phyloP scores from a whole-genome alignment of 805 yeast genomes.

The Wickerhamomyces xylosicus region DNA sequence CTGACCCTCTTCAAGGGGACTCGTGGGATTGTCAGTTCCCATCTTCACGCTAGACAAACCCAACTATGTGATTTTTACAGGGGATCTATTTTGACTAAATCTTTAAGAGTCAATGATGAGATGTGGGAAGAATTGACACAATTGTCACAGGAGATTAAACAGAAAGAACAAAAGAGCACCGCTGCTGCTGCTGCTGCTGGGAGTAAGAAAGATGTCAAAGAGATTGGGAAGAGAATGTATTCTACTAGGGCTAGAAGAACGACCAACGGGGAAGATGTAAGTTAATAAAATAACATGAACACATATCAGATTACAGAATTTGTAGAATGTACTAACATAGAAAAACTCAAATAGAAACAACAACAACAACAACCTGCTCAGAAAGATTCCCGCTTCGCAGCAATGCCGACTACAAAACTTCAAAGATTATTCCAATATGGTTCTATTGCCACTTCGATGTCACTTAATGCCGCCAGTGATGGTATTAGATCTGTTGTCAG shows the following conservation, averaged over 20 bases:
- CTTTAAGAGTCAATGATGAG: constrained; percentile 16
- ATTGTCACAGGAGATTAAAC: constrained; percentile 6
- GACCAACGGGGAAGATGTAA: neutral
- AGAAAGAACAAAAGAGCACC: neutral
- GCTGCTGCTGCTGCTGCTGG: constrained; percentile 1
- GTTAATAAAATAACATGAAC: neutral
- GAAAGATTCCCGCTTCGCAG: constrained; percentile 45
- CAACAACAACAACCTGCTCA: neutral
- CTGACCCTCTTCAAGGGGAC: constrained; percentile 13
- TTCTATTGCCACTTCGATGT: constrained; percentile 82
- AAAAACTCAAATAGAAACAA: neutral
- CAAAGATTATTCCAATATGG: constrained; percentile 91
- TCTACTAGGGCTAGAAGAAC: constrained; percentile 1
- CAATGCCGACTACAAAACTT: constrained; percentile 82
- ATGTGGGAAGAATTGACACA: constrained; percentile 12
- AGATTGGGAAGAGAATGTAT: constrained; percentile 2
- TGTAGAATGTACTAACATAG: too few relatives aligned
- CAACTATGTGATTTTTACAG: constrained; percentile 12
- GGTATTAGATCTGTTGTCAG: constrained; percentile 58
- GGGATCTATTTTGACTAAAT: constrained; percentile 14
- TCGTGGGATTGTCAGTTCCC: constrained; percentile 7
- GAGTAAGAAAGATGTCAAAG: neutral
- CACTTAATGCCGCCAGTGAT: constrained; percentile 72
- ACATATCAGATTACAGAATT: constrained; percentile 9
- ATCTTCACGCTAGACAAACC: constrained; percentile 4